Conservation (phyloP, 164 flowering plant genomes). For the Magnolia sinica region DNA sequence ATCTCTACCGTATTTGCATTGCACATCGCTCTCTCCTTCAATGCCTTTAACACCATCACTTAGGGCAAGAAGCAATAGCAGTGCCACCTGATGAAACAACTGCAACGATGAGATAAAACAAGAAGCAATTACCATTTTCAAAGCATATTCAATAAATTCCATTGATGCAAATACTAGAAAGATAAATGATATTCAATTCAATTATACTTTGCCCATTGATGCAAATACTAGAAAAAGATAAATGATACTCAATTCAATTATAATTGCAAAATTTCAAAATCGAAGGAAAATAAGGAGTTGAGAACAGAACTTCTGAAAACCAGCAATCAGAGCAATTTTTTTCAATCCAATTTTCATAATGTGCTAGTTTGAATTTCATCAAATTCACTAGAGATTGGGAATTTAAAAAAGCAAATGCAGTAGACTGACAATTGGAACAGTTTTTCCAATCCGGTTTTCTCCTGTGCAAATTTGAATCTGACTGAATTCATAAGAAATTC, state of each 20-base stretch:
- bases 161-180: neutral
- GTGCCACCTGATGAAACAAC: conserved; percentile 40
- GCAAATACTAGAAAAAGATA: neutral
- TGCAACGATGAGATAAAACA: neutral
- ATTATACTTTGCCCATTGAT: neutral
- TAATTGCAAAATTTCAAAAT: neutral
- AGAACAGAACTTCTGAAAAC: no score
- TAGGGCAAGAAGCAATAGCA: conserved; percentile 57
- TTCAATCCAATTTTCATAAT: neutral
- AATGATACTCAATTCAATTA: neutral
- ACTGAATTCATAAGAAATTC: neutral
- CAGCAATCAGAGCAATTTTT: neutral
- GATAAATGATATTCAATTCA: neutral
- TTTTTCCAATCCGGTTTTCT: neutral
- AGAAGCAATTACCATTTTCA: neutral
- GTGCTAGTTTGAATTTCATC: neutral
- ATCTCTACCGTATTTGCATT: conserved; percentile 39
- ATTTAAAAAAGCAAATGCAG: neutral
- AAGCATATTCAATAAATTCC: neutral
- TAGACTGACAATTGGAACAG: neutral
- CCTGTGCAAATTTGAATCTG: neutral
- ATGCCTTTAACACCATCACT: conserved; percentile 25
- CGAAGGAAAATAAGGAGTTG: neutral
- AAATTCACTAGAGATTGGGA: neutral
- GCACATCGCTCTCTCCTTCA: conserved; percentile 35